Base-by-base conservation (phyloP, 139 green algal genomes). In the Micractinium sp. region DNA sequence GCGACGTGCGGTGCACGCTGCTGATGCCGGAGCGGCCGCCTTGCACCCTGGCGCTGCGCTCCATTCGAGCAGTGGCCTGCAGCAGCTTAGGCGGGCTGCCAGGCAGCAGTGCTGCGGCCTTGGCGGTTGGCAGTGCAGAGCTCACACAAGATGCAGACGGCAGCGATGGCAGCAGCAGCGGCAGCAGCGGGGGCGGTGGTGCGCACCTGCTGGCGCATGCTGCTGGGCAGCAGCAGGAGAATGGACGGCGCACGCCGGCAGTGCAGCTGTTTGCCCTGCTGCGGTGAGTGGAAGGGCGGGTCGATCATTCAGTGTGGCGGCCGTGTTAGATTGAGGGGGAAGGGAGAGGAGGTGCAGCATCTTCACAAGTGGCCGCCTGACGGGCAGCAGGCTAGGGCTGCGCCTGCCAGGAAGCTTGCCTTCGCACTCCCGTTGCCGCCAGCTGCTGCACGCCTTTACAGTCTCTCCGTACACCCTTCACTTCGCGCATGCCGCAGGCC, bases 81-180 rank as follows among this genome's bases (percentile, higher is more conserved):
- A 60, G 56, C 69, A 76, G 47, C 90, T 20, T 86, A n/a, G 77
- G 36, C 47, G 82, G 41, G 31, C 56, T 88, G 85, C 60, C 89
- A 5, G 75, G 83, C 20, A 78, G 81, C 81, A 87, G 91, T 39
- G 56, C 69, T 12, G 80, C 82, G 35, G 36, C 86, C 29, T 18
- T 66, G 35, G 18, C 73, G 0, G 63, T 90, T 9, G 9, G 86
- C 36, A 81, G 77, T 63, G 14, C 36, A 2, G 74, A 84, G 35
- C 53, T 76, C 53, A 77, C 83, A 18, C 83, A 38, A 19, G 27
- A 9, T 5, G 80, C 69, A 31, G 41, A 5, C 16, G 14, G 1
- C 29, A n/a, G 53, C 33, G 35, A 23, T 33, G 35, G 33, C 74
- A 31, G 74, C 31, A 29, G 35, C 16, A 29, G 66, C 66, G 14